Evolutionary conservation across 495 filamentous ascomycete species (phyloP).

Genomic region (Hyaloscypha bicolor): DNA sequence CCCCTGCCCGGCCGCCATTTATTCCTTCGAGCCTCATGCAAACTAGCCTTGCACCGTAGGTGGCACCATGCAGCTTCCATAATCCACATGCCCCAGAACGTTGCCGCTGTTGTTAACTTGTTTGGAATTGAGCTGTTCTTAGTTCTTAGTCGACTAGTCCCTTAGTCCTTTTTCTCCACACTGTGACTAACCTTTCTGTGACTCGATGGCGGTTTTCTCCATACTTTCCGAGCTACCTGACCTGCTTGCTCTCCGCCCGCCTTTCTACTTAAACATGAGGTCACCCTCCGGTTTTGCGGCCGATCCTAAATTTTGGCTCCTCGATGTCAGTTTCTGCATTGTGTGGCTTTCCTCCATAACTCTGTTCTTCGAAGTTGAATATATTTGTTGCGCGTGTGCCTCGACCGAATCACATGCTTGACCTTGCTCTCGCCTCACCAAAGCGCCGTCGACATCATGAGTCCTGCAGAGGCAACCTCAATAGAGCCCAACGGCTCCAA

Average conservation of each 20-base stretch:
- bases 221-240: conserved; percentile 2
- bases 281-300: conserved; percentile 9
- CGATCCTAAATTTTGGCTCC: neutral
- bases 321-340: neutral
- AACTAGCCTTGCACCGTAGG: neutral
- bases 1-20: conserved; percentile 11
- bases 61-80: neutral
- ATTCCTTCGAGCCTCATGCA: conserved; percentile 12
- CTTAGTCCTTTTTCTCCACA: conserved; percentile 18
- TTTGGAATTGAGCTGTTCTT: neutral
- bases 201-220: conserved; percentile 9
- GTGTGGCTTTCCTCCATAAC: neutral
- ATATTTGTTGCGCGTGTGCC: neutral
- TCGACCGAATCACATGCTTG: conserved; percentile 18
- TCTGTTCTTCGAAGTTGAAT: neutral
- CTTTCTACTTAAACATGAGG: conserved; percentile 16
- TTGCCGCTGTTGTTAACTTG: conserved; percentile 2
- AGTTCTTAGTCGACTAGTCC: neutral
- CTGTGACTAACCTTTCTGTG: conserved; percentile 1
- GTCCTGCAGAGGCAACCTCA: conserved; percentile 3
- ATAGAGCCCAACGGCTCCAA: conserved; percentile 9
- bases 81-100: neutral
- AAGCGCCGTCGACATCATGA: conserved; percentile 5
- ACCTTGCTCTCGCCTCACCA: conserved; percentile 4
- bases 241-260: neutral